Percentiles rank a stretch among this genome's conserved stretches.
Conservation (phyloP, 768 basidiomycete species). For the Agrocybe pediades region DNA sequence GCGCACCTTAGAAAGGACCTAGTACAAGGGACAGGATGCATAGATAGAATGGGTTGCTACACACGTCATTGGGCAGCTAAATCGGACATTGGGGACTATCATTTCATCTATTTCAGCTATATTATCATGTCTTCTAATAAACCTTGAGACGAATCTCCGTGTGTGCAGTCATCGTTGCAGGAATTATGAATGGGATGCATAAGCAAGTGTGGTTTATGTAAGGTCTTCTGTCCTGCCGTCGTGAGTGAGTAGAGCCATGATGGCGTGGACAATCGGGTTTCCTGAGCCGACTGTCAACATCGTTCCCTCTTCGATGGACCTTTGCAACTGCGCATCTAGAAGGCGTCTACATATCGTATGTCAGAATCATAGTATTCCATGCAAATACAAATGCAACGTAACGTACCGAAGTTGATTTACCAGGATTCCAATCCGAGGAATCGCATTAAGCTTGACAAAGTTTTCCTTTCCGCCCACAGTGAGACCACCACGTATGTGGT, state of each 20-base stretch:
- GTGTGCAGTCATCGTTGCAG: too few species aligned
- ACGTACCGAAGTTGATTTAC: conserved; percentile 82
- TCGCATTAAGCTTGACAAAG: conserved; percentile 68
- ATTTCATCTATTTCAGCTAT: background rate
- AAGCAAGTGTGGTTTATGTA: too few species aligned
- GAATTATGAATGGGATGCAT: too few species aligned
- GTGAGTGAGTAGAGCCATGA: conserved; percentile 32
- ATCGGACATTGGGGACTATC: background rate
- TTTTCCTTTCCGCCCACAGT: conserved; percentile 56
- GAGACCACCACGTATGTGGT: conserved; percentile 81
- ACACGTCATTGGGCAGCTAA: background rate
- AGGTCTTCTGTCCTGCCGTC: conserved; percentile 31
- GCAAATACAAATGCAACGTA: background rate
- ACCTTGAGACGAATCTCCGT: too few species aligned
- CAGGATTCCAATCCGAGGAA: conserved; percentile 89
- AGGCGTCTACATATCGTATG: conserved; percentile 47
- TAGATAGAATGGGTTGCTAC: background rate
- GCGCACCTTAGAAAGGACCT: too few species aligned
- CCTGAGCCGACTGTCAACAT: conserved; percentile 45
- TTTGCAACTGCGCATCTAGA: conserved; percentile 67
- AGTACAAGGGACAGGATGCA: too few species aligned
- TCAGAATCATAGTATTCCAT: background rate
- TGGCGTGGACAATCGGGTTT: conserved; percentile 52
- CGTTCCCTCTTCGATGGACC: conserved; percentile 64
- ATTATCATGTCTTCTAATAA: too few species aligned